Evolutionary conservation across 164 flowering plant species (phyloP), one percentile per base, ranked within the genome.

Genomic region (Magnolia officinalis): DNA sequence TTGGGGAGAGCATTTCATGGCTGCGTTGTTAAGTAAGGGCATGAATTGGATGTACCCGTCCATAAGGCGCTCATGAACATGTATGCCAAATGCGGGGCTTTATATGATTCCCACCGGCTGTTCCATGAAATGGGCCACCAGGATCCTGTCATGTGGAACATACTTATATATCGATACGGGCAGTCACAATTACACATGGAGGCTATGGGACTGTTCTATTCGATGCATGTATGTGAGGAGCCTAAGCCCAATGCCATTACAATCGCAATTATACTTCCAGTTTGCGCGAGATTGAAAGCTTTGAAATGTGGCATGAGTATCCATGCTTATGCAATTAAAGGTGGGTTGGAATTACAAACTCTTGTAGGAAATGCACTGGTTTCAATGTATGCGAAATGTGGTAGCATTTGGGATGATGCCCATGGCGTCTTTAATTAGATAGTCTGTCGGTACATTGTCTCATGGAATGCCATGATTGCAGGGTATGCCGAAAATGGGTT

Each of bases 401-500:
- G 94, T 45, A 65, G 58, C 20, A 83, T 87, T 1, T 2, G 0
- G 6, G 63, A 68, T 59, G 88, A 89, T 81, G 93, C 90, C 9
- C 84, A 45, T 78, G 71, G 81, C 67, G 83, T 84, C 29, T 94
- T 94, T 79, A 6, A 50, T 68, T 70, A 76, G 68, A 88, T 92
- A 50, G 37, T 10, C 52, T 78, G 79, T 50, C 89, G 87, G 81
- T 97, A 94, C 81, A 90, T 91, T 20, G 85, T 94, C 70, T 92
- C 98, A 0, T 92, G 96, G 94, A 94, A 94, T 84, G 92, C 97
- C 26, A 77, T 89, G 13, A 90, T 91, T 74, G 86, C 95, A 10
- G 98, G 95, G 24, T 85, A 82, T 79, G 74, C 84, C 11, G 93
- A 89, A 82, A 94, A 89, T 81, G 78, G 80, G 52, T 76, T 83